A percentile compares a stretch with the other conserved stretches of the same genome.
These are phyloP conservation scores for Coriaria nepalensis DNA, from an alignment of 306 rosid species.

Conservation along the genomic window DNA sequence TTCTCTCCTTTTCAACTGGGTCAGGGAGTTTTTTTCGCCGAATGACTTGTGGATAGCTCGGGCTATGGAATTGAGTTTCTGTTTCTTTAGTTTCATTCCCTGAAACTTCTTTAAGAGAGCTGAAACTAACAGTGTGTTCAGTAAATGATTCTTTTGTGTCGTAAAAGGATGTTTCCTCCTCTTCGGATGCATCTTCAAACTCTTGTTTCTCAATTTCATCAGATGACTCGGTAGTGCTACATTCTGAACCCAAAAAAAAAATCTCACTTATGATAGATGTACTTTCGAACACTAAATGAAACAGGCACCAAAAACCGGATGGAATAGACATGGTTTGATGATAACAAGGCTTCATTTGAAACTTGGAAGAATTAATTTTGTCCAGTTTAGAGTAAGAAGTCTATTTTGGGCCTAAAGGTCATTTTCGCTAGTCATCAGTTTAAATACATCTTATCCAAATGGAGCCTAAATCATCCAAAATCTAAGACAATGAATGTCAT, in stretches of 20 bases:
- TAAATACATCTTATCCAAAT: too few relatives aligned
- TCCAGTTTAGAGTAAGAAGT: too few relatives aligned
- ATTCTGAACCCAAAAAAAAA: slow-evolving; percentile 41
- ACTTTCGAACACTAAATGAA: neutral
- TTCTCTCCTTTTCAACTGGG: slow-evolving; percentile 92
- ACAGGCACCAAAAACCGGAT: too few relatives aligned
- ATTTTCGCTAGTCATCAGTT: too few relatives aligned
- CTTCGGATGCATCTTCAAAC: slow-evolving; percentile 79
- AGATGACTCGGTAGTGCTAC: slow-evolving; percentile 88
- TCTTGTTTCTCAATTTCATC: slow-evolving; percentile 88
- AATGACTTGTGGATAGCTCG: too few relatives aligned
- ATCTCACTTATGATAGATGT: neutral
- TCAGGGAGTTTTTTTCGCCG: slow-evolving; percentile 82
- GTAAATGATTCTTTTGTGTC: slow-evolving; percentile 64
- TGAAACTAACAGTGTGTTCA: slow-evolving; percentile 37
- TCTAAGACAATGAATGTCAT: too few relatives aligned
- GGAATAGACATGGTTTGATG: too few relatives aligned
- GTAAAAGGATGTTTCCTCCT: slow-evolving; percentile 61
- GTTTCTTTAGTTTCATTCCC: neutral
- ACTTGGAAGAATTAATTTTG: too few relatives aligned
- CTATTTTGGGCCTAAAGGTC: too few relatives aligned
- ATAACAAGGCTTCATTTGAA: too few relatives aligned
- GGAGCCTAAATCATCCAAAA: too few relatives aligned
- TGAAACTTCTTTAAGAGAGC: slow-evolving; percentile 22
- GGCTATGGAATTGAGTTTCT: too few relatives aligned